A percentile compares a stretch with the other conserved stretches of the same genome.
Conservation (phyloP, 1,139 yeast genomes). For the Meyerozyma guilliermondii region DNA sequence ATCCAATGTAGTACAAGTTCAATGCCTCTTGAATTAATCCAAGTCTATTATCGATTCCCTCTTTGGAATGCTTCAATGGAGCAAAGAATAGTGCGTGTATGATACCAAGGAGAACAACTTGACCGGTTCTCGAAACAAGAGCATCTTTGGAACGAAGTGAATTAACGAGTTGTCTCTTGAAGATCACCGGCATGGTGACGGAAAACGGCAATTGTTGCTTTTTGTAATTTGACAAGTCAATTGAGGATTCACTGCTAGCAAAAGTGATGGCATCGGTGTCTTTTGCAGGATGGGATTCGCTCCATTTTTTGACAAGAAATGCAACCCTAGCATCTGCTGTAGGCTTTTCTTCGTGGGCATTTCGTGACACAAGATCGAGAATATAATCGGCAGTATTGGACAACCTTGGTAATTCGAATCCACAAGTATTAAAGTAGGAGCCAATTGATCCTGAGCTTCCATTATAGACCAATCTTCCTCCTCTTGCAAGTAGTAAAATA, state of each 20-base stretch:
- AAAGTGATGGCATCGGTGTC: background rate
- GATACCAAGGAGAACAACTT: conserved; percentile 59
- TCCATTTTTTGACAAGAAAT: conserved; percentile 37
- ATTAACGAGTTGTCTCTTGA: conserved; percentile 36
- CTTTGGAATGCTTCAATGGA: conserved; percentile 54
- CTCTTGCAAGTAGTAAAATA: conserved; percentile 61
- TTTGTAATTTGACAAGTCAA: conserved; percentile 5
- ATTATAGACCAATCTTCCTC: conserved; percentile 67
- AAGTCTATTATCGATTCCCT: conserved; percentile 60
- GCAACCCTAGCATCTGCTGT: conserved; percentile 26
- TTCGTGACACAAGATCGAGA: conserved; percentile 62
- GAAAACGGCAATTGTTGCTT: conserved; percentile 9
- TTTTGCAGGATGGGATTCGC: conserved; percentile 1
- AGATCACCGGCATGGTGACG: conserved; percentile 25
- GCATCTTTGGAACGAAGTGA: conserved; percentile 59
- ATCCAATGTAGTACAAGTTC: conserved; percentile 72
- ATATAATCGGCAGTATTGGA: conserved; percentile 71
- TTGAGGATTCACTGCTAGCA: background rate
- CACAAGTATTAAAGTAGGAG: conserved; percentile 39
- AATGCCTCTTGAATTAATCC: conserved; percentile 75
- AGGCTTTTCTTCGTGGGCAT: conserved; percentile 26
- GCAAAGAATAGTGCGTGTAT: conserved; percentile 68
- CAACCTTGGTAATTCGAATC: conserved; percentile 51
- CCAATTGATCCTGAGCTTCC: conserved; percentile 40
- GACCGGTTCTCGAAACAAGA: conserved; percentile 61